A percentile compares a stretch with the other conserved stretches of the same genome.
Conservation (phyloP, 805 yeast species). For the Dipodascus albidus region DNA sequence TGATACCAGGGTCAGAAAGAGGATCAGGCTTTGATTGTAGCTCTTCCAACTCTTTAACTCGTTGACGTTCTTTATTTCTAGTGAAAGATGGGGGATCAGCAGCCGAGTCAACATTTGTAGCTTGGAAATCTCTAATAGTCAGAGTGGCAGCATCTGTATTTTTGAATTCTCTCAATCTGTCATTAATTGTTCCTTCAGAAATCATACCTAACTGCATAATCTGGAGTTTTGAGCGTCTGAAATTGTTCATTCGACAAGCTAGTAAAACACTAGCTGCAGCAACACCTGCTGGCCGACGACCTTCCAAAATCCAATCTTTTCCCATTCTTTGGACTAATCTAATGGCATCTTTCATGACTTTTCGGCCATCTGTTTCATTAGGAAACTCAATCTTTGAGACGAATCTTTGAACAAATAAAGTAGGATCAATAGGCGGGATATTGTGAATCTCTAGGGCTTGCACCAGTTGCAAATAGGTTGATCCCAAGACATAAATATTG, state of each 20-base stretch:
- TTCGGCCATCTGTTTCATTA: conserved; percentile 37
- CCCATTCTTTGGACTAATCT: conserved; percentile 84
- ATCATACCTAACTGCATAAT: conserved; percentile 92
- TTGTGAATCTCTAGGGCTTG: conserved; percentile 65
- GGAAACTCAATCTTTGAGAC: conserved; percentile 80
- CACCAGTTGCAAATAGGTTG: conserved; percentile 90
- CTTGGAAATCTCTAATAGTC: conserved; percentile 66
- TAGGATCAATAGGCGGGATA: conserved; percentile 87
- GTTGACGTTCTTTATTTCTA: conserved; percentile 30
- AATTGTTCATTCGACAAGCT: conserved; percentile 95
- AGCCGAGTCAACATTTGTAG: conserved; percentile 25
- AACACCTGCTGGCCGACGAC: conserved; percentile 95
- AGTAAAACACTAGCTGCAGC: conserved; percentile 92
- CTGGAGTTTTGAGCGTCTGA: conserved; percentile 83
- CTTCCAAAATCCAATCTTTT: conserved; percentile 91
- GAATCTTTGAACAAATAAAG: conserved; percentile 86
- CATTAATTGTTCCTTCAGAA: conserved; percentile 87
- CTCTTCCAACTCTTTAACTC: conserved; percentile 34
- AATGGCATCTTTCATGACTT: conserved; percentile 80
- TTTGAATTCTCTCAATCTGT: conserved; percentile 79
- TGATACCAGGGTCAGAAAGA: not conserved
- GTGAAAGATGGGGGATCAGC: conserved; percentile 79
- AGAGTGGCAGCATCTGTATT: conserved; percentile 62
- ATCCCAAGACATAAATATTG: conserved; percentile 89
- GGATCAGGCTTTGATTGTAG: not conserved